phyloP scores from a whole-genome alignment of 768 basidiomycete species.

The Kwoniella newhampshirensis region DNA sequence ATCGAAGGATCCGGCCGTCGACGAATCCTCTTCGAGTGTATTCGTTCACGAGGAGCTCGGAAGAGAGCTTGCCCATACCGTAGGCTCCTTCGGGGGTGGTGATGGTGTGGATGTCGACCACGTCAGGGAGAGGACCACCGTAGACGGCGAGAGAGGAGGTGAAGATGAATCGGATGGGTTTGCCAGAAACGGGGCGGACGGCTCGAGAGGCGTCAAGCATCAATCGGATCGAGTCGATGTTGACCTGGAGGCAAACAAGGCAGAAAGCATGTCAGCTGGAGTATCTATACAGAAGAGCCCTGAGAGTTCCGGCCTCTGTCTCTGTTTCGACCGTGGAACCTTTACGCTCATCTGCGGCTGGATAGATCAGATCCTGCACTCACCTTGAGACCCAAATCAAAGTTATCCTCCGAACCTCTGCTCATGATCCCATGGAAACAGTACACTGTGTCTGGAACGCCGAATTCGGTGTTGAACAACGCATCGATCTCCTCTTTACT shows the following conservation, averaged over 20 bases:
- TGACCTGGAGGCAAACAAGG: slow-evolving; percentile 53
- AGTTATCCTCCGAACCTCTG: slow-evolving; percentile 52
- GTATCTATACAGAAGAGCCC: neutral
- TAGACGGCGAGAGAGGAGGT: slow-evolving; percentile 65
- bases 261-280: too few species aligned
- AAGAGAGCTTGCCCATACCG: slow-evolving; percentile 62
- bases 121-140: slow-evolving; percentile 58
- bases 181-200: slow-evolving; percentile 25
- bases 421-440: slow-evolving; percentile 54
- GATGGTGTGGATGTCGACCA: slow-evolving; percentile 59
- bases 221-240: slow-evolving; percentile 61
- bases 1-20: slow-evolving; percentile 63
- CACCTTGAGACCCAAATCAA: slow-evolving; percentile 52
- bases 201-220: slow-evolving; percentile 51
- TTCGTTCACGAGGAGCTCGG: slow-evolving; percentile 64
- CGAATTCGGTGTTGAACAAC: slow-evolving; percentile 49
- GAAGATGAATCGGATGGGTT: slow-evolving; percentile 61
- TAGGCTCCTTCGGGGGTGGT: slow-evolving; percentile 63
- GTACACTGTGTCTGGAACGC: slow-evolving; percentile 51
- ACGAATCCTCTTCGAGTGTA: slow-evolving; percentile 63
- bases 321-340: too few species aligned
- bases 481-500: slow-evolving; percentile 41
- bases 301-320: neutral
- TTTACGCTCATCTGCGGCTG: slow-evolving; percentile 17
- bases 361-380: slow-evolving; percentile 5